Conservation (phyloP, 2,329 filamentous ascomycete genomes). For the Venturia aucupariae region DNA sequence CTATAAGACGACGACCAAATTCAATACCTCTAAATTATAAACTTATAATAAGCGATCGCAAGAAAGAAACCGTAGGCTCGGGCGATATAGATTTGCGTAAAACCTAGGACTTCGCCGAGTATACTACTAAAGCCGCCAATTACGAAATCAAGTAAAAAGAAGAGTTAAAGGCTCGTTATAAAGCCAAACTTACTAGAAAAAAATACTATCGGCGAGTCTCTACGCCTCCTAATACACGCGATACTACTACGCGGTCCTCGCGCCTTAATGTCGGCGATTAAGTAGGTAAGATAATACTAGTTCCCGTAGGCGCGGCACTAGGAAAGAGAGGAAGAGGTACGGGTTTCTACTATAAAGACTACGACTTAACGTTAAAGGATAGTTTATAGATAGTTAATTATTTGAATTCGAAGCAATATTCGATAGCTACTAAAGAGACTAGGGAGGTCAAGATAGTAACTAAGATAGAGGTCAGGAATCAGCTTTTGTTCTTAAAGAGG, state of each 20-base stretch:
- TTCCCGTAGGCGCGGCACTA: conserved; percentile 70
- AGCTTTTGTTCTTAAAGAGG: conserved; percentile 57
- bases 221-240: conserved; percentile 56
- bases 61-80: conserved; percentile 37
- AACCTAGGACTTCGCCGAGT: conserved; percentile 85
- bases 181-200: conserved; percentile 85
- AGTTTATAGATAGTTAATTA: conserved; percentile 93
- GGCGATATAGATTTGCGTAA: conserved; percentile 70
- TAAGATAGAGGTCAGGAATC: conserved; percentile 65
- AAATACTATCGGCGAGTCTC: conserved; percentile 62
- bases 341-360: conserved; percentile 88
- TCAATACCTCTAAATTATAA: background rate
- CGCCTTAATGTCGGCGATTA: conserved; percentile 76
- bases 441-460: conserved; percentile 76
- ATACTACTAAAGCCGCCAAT: conserved; percentile 71
- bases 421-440: conserved; percentile 76
- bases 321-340: conserved; percentile 79
- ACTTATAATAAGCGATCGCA: conserved; percentile 24
- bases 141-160: conserved; percentile 71
- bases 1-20: background rate
- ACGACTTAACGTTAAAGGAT: conserved; percentile 95
- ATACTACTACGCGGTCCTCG: conserved; percentile 60
- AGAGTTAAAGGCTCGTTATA: conserved; percentile 82
- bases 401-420: conserved; percentile 84
- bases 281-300: conserved; percentile 82